Evolutionary conservation across 352 stramenopile genomes (phyloP), one percentile per base, ranked within the genome.

Genomic region (Phytophthora citrophthora): DNA sequence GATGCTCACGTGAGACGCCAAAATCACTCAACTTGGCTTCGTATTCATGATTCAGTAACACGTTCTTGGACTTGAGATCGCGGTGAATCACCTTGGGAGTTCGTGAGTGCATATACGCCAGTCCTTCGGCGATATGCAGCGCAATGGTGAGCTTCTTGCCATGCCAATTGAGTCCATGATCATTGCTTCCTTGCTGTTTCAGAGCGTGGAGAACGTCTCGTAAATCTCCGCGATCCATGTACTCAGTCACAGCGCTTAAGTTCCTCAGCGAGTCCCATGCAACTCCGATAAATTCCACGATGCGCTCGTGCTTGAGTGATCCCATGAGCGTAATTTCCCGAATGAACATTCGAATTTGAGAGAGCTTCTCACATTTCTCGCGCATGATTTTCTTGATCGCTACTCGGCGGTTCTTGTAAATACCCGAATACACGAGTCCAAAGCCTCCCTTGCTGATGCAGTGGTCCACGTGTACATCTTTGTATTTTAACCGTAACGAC

Each of bases 11-110:
- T 1, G 81, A 89, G 27, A 90, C 76, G 9, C 83, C 83, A 72
- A 94, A 94, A 55, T 93, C 85, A 36, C 79, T 93, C 15, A 93
- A 68, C 26, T 93, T 93, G 13, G 83, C 83, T 10, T 89, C 69
- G 58, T 84, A 74, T 8, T 81, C 66, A 9, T 56, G 52, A 54
- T 85, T 77, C 13, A 94, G 61, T 36, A 94, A 56, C 46, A 94
- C 78, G 45, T 94, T 94, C 67, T 87, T 91, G 20, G 75, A 79
- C 63, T 94, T 94, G 51, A 94, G 74, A 38, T 94, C 86, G 27
- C 86, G 82, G 39, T 94, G 86, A 62, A 94, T 91, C 8, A 91
- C 67, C 44, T 81, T 86, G 9, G 83, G 83, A 24, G 68, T 74
- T 15, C 80, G 60, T 38, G 84, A 89, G 61, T 93, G 85, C 68